Conservation (phyloP, 495 filamentous ascomycete species). For the Podospora fimiseda region DNA sequence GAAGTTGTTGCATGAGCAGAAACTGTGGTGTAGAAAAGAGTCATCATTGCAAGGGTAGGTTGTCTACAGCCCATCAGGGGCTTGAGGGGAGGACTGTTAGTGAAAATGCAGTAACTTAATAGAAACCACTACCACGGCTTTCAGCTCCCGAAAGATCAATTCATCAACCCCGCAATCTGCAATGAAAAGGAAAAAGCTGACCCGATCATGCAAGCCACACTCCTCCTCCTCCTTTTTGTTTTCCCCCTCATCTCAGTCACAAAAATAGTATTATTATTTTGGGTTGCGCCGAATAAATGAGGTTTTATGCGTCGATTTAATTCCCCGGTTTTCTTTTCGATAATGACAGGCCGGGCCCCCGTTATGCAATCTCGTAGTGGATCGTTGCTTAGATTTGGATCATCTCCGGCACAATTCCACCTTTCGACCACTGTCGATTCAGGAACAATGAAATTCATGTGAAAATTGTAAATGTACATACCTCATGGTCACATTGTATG, state of each 20-base stretch:
- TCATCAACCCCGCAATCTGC: no score
- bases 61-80: no score
- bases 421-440: neutral
- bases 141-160: no score
- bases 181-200: neutral
- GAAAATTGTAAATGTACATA: neutral
- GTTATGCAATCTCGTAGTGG: neutral
- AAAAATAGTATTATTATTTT: no score
- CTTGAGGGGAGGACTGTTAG: no score
- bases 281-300: neutral
- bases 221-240: neutral
- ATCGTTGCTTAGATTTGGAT: conserved; percentile 9
- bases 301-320: neutral
- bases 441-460: neutral
- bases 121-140: no score
- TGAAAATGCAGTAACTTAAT: no score
- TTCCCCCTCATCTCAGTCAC: no score
- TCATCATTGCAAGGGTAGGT: no score
- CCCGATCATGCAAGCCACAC: neutral
- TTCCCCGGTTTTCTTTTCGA: neutral
- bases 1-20: no score
- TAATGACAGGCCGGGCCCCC: neutral
- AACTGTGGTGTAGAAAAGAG: no score
- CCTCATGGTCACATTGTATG: conserved; percentile 5
- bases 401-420: conserved; percentile 1